Evolutionary conservation across 371 early-diverging fungal species (phyloP).

Genomic region (Rhizopus sp.): DNA sequence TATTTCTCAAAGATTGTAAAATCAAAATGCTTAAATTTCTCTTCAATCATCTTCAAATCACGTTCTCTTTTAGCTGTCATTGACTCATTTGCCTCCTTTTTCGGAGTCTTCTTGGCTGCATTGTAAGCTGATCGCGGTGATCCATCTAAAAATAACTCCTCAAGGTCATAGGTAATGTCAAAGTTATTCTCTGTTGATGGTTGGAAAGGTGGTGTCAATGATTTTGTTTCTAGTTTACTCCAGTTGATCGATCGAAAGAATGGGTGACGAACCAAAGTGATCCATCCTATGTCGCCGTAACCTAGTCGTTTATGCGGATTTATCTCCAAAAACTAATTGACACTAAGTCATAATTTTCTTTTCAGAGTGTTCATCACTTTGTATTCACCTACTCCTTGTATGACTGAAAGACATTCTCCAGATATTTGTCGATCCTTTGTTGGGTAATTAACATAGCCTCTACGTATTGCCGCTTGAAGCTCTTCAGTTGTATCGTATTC

Average conservation of each 20-base stretch:
- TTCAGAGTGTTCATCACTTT: background rate
- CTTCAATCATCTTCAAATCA: slow-evolving; percentile 54
- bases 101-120: slow-evolving; percentile 14
- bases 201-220: slow-evolving; percentile 58
- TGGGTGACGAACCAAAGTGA: slow-evolving; percentile 48
- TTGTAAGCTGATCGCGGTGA: slow-evolving; percentile 58
- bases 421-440: slow-evolving; percentile 55
- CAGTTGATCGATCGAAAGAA: slow-evolving; percentile 56
- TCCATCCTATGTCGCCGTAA: slow-evolving; percentile 49
- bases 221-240: slow-evolving; percentile 45
- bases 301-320: slow-evolving; percentile 56
- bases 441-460: slow-evolving; percentile 59
- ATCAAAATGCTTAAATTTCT: slow-evolving; percentile 66
- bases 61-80: slow-evolving; percentile 34
- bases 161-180: slow-evolving; percentile 93
- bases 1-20: slow-evolving; percentile 68
- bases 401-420: slow-evolving; percentile 60
- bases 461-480: slow-evolving; percentile 56
- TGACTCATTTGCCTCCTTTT: background rate
- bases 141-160: slow-evolving; percentile 89
- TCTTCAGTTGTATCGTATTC: slow-evolving; percentile 56
- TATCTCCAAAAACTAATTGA: slow-evolving; percentile 43
- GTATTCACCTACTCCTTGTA: slow-evolving; percentile 54
- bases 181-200: slow-evolving; percentile 77
- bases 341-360: too few species aligned